Base-by-base conservation (phyloP, 2,329 filamentous ascomycete species). In the Ploettnerulaceae sp. region DNA sequence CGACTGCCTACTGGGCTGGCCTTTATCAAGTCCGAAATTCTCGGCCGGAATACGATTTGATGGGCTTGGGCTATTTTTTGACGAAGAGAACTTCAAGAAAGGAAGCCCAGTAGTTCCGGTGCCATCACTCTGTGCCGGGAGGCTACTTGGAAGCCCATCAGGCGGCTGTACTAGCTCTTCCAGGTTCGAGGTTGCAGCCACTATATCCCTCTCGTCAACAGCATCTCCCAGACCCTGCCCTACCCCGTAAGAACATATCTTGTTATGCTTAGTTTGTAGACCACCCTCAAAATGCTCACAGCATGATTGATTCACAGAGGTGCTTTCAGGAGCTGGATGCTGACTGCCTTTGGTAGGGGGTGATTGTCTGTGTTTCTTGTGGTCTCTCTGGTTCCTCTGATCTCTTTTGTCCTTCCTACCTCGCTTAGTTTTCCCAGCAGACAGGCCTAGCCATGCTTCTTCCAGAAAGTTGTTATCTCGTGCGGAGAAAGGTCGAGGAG, bases 401-500 rank as follows among this genome's bases (percentile, higher is more conserved):
- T 72, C 69, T 52, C 68, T 62, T 50, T 69, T 62, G 64, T 76
- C 69, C 52, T 71, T 63, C n/a, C n/a, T n/a, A n/a, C n/a, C n/a
- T n/a, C n/a, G n/a, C n/a, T n/a, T n/a, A n/a, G n/a, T n/a, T n/a
- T n/a, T n/a, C 48, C 72, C 64, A 24, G 72, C 71, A 17, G 70
- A 67, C 12, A 93, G 71, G 12, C 72, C 68, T 33, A 82, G 67
- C 87, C 90, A 95, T 26, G 87, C 80, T 53, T 81, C 78, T 63
- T 95, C 88, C 9, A 95, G 71, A 2, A 84, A 81, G 55, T 82
- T 79, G 56, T 91, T 94, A 67, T 95, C 89, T 48, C 79, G 81
- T 4, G 73, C 73, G 0, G 86, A 84, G 65, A 95, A 95, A 0
- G 89, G 88, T 33, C 86, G 80, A 7, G 89, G 78, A 36, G 81